phyloP scores from a whole-genome alignment of 768 basidiomycete species.

The Russula brevipes region DNA sequence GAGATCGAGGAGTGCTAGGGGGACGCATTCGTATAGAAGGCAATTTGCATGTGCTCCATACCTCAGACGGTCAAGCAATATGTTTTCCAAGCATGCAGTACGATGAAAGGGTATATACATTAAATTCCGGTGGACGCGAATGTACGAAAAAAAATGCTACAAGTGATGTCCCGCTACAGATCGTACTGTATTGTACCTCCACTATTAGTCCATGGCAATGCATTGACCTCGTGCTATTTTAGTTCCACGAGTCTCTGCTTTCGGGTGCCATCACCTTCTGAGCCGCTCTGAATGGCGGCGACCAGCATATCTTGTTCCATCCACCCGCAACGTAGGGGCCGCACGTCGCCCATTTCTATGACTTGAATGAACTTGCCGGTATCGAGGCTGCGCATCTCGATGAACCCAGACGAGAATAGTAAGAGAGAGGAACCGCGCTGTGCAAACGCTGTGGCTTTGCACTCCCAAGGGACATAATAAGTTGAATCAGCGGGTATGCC shows the following conservation, averaged over 20 bases:
- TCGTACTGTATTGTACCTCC: too few species aligned
- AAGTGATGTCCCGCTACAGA: too few species aligned
- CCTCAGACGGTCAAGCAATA: too few species aligned
- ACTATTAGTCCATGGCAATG: not conserved
- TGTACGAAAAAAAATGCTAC: too few species aligned
- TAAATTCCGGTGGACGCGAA: too few species aligned
- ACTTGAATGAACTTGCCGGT: not conserved
- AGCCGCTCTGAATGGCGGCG: not conserved
- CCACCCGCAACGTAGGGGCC: not conserved
- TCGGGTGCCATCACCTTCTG: not conserved
- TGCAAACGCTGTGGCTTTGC: not conserved
- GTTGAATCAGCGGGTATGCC: not conserved
- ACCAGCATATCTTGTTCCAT: not conserved
- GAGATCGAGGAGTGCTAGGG: too few species aligned
- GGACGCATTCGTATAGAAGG: too few species aligned
- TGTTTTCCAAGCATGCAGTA: too few species aligned
- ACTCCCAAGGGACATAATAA: not conserved
- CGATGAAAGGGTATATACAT: too few species aligned
- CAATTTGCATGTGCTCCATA: too few species aligned
- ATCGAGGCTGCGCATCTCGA: not conserved
- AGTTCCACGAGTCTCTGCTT: constrained; percentile 43
- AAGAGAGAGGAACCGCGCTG: not conserved
- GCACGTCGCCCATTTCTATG: not conserved
- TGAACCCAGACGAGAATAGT: not conserved
- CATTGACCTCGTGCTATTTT: constrained; percentile 53